Evolutionary conservation across 1,139 yeast species (phyloP), one percentile per base, ranked within the genome.

Genomic region (Taphrina communis): DNA sequence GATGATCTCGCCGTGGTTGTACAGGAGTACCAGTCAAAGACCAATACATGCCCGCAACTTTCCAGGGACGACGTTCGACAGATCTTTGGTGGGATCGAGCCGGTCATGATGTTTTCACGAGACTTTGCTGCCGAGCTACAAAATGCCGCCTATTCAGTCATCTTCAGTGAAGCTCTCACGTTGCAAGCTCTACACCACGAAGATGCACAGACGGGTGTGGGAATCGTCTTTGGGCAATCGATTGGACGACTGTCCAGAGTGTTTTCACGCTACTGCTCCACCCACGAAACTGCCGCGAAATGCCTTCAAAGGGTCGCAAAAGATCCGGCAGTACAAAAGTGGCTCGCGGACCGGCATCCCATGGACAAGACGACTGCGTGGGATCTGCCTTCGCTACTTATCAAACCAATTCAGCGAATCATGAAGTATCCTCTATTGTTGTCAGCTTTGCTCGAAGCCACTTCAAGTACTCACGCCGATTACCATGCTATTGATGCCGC

Each of bases 321-420:
- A 46, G 59, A 65, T 38, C 78, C 79, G 1, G 73, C 71, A 1
- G 70, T 77, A 35, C 77, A 75, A 53, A 63, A 65, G 36, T 79
- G 81, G 81, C 73, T 79, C 9, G 58, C 69, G 7, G 77, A 75
- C 52, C 62, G 70, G 11, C 68, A 73, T 44, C 67, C 67, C 12
- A 35, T 41, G n/a, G 67, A 63, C 39, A 48, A 58, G 35, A 80
- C 83, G 1, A 77, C 76, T 1, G 82, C 83, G 0, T 78, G 82
- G 81, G 78, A 80, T 19, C 72, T 81, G 50, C 83, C 80, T 61
- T 74, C 81, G 1, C 73, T 81, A 46, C 74, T 81, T 39, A 79
- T 81, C 71, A 81, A 81, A 70, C 83, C 83, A 1, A 81, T 81
- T 17, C 83, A 81, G 72, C 73, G 83, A 44, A 71, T 81, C 36